Percentiles rank a stretch among this genome's conserved stretches.
phyloP scores from a whole-genome alignment of 805 yeast species.

The Candida jianshihensis region DNA sequence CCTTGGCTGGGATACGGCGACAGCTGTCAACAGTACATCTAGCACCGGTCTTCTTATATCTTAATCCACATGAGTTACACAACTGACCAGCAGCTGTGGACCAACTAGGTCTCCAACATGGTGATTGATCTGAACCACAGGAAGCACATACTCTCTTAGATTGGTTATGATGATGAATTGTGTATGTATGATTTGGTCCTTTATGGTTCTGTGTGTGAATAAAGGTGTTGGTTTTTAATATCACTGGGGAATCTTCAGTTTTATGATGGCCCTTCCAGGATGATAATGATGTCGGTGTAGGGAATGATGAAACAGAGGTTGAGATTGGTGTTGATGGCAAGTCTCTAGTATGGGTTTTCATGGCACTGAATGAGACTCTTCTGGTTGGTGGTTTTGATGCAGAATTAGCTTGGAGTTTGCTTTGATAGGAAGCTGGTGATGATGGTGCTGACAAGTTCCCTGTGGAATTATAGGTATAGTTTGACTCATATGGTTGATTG shows the following conservation, averaged over 20 bases:
- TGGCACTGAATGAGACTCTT: conserved; percentile 2
- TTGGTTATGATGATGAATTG: conserved; percentile 21
- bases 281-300: not conserved
- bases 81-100: conserved; percentile 84
- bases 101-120: conserved; percentile 99
- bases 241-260: conserved; percentile 6
- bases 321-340: conserved; percentile 7
- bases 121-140: conserved; percentile 85
- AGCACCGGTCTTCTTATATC: conserved; percentile 91
- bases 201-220: conserved; percentile 23
- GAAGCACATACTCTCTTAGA: conserved; percentile 67
- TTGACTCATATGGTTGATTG: conserved; percentile 13
- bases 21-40: conserved; percentile 74
- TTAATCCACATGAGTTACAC: conserved; percentile 92
- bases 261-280: conserved; percentile 15
- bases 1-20: conserved; percentile 89
- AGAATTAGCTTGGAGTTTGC: no score
- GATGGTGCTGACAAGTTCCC: conserved; percentile 2
- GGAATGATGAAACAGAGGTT: conserved; percentile 4
- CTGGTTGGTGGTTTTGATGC: conserved; percentile 7
- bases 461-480: conserved; percentile 4
- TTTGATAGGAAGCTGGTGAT: conserved; percentile 9
- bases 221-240: conserved; percentile 13
- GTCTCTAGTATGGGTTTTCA: conserved; percentile 1
- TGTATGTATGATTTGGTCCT: conserved; percentile 23